These are phyloP conservation scores for Aspergillus terreus DNA, from an alignment of 2,329 filamentous ascomycete species.

Conservation along the genomic window DNA sequence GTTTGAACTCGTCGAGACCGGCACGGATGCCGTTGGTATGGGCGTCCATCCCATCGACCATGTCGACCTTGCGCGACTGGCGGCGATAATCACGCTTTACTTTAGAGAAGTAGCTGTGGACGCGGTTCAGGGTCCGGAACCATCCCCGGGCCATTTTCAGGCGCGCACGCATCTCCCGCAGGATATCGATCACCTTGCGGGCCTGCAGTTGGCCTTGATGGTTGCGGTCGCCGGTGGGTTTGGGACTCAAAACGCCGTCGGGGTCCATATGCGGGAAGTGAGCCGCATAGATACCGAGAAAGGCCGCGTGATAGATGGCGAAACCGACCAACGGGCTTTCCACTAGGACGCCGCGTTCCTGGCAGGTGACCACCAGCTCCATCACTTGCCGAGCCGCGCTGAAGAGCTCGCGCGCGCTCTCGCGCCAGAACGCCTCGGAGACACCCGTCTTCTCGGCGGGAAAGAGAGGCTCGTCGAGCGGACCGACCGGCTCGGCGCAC, in stretches of 20 bases:
- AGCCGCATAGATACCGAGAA: slow-evolving; percentile 50
- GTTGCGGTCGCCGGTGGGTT: slow-evolving; percentile 21
- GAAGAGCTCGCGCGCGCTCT: slow-evolving; percentile 49
- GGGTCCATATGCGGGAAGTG: slow-evolving; percentile 56
- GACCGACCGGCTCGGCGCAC: slow-evolving; percentile 49
- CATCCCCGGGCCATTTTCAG: slow-evolving; percentile 40
- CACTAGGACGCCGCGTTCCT: slow-evolving; percentile 48
- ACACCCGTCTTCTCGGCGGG: slow-evolving; percentile 40
- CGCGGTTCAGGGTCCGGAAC: slow-evolving; percentile 42
- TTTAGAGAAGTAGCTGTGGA: slow-evolving; percentile 40
- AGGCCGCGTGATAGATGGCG: slow-evolving; percentile 52
- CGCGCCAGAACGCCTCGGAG: slow-evolving; percentile 51
- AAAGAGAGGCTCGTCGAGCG: slow-evolving; percentile 49
- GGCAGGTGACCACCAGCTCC: slow-evolving; percentile 50
- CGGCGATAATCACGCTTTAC: slow-evolving; percentile 37
- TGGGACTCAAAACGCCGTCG: slow-evolving; percentile 43
- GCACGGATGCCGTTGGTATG: slow-evolving; percentile 27
- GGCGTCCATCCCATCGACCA: slow-evolving; percentile 25
- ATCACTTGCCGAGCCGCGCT: slow-evolving; percentile 51
- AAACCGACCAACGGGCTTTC: slow-evolving; percentile 56
- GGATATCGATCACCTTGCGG: slow-evolving; percentile 35
- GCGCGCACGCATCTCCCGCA: slow-evolving; percentile 40
- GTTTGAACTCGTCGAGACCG: slow-evolving; percentile 36
- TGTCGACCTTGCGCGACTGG: slow-evolving; percentile 29
- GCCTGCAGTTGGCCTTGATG: slow-evolving; percentile 31